Base-by-base conservation (phyloP, 1,284 basidiomycete genomes). In the Cerioporus squamosus region DNA sequence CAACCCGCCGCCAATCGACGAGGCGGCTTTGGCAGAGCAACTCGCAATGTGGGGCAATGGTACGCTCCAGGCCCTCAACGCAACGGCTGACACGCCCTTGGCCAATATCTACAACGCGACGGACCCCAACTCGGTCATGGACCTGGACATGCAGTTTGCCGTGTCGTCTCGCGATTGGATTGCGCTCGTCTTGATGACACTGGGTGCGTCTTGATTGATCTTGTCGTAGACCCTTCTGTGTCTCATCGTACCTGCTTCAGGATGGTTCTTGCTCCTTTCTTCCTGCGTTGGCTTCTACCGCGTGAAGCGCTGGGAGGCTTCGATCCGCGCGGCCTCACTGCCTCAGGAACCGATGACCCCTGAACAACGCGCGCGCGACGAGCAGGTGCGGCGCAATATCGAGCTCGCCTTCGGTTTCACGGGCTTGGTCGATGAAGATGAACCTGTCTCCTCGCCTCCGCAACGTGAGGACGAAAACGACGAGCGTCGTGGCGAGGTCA, bases 251-350 rank as follows among this genome's bases (percentile, higher is more conserved):
- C 29, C 29, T 48, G n/a, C 3, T n/a, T 17, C 53, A 83, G 94
- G 95, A 12, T 97, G 94, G 94, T 94, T 97, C 80, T 78, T 96
- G 40, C 79, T 97, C 17, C 77, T 95, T 20, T 90, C 91, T 1
- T 90, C 88, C 43, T 62, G 91, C 51, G 83, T 94, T 45, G 87
- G 90, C 20, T 96, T 87, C 77, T 93, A 90, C 84, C 85, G 93
- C 63, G 84, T 94, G 40, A 94, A 94, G 72, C 84, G 90, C 53
- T 92, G 88, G 87, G 90, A 91, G 68, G 70, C 76, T 38, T 86
- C 85, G 9, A 80, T 91, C 56, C 82, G 83, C 26, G 71, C 78
- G 18, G 72, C 82, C 20, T 66, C 77, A 55, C 58, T 68, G 17
- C 53, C 61, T 9, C 71, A 74, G 14, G 60, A 72, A n/a, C 53